These are phyloP conservation scores for Cynanchum wilfordii DNA, from an alignment of 257 asterid genomes.

Conservation along the genomic window DNA sequence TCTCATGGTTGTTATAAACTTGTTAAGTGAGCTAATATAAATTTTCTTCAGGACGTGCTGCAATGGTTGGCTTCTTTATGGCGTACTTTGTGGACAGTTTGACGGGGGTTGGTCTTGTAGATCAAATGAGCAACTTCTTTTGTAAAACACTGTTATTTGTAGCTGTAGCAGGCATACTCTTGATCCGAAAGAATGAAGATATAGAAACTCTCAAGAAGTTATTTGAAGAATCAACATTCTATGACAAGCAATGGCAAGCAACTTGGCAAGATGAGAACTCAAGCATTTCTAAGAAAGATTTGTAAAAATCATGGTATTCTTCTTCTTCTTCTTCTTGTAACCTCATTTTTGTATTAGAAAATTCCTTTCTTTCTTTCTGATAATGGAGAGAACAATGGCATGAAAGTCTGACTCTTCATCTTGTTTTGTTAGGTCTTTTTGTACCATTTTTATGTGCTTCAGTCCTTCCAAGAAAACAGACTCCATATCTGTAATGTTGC, in stretches of 20 bases:
- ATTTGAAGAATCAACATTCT: slow-evolving; percentile 73
- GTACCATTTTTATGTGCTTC: background rate
- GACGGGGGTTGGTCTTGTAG: slow-evolving; percentile 88
- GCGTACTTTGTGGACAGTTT: slow-evolving; percentile 91
- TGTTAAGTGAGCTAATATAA: slow-evolving; percentile 6
- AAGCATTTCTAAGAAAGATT: slow-evolving; percentile 32
- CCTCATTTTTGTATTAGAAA: background rate
- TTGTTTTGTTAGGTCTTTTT: background rate
- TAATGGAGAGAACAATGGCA: slow-evolving; percentile 3
- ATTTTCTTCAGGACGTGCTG: slow-evolving; percentile 79
- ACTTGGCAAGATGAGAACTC: slow-evolving; percentile 78
- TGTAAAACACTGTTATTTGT: slow-evolving; percentile 74
- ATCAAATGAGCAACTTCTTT: slow-evolving; percentile 93
- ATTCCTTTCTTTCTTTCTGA: slow-evolving; percentile 4
- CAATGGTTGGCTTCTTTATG: slow-evolving; percentile 97
- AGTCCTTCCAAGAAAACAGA: background rate
- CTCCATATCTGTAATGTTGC: background rate
- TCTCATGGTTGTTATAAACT: background rate
- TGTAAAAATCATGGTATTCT: slow-evolving; percentile 6
- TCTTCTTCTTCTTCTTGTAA: background rate
- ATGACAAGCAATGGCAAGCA: slow-evolving; percentile 97
- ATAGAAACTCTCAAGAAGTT: slow-evolving; percentile 63
- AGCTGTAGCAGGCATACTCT: slow-evolving; percentile 76
- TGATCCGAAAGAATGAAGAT: slow-evolving; percentile 87
- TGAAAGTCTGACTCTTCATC: slow-evolving; percentile 6